Percentiles rank a stretch among this genome's conserved stretches.
Evolutionary conservation across 192 early-diverging fungal species (phyloP).

Genomic region (Backusella australiensis): DNA sequence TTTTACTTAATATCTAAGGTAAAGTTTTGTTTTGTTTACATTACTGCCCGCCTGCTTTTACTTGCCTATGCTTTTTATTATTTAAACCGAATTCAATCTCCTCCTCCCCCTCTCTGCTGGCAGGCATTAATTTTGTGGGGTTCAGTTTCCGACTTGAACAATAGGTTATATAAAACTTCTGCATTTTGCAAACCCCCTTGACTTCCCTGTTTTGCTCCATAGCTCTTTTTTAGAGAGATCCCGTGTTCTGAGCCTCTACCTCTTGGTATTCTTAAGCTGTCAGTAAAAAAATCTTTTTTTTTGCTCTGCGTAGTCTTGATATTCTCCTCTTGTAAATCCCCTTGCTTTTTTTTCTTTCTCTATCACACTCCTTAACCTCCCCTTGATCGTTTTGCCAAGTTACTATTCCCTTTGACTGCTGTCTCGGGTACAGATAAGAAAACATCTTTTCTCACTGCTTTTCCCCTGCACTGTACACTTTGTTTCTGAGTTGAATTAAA

Average conservation of each 20-base stretch:
- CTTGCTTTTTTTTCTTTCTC: background rate
- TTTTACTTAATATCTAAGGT: background rate
- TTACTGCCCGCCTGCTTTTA: background rate
- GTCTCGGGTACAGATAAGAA: slow-evolving; percentile 6
- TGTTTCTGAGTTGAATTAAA: background rate
- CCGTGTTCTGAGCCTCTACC: background rate
- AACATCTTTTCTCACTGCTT: background rate
- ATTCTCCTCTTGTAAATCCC: background rate
- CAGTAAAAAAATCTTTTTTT: background rate
- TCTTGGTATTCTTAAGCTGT: background rate
- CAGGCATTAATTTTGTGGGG: background rate
- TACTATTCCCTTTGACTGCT: background rate
- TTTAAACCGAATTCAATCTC: background rate
- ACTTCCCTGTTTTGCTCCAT: background rate
- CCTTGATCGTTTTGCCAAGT: background rate
- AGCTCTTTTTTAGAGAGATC: background rate
- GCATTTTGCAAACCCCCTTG: background rate
- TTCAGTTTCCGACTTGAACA: background rate
- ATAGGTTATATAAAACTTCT: background rate
- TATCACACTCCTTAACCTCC: background rate
- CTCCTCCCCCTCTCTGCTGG: background rate
- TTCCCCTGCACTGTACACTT: background rate
- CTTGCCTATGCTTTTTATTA: background rate
- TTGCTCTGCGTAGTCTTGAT: background rate
- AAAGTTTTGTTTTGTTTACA: background rate